Conservation (phyloP, 352 stramenopile genomes). For the Globisporangium spiculum region DNA sequence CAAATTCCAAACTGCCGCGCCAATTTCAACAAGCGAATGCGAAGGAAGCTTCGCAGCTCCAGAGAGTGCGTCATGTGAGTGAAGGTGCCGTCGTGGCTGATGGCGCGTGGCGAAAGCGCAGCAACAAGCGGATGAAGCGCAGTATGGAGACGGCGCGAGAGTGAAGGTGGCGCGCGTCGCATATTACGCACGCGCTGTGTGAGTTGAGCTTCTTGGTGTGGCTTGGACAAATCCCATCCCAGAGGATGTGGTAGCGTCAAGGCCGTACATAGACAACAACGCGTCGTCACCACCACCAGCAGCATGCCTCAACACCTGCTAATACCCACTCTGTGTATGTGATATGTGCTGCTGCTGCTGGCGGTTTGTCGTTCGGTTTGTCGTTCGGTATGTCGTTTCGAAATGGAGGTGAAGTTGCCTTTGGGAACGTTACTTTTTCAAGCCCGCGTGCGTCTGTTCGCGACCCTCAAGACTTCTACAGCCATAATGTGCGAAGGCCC, state of each 20-base stretch:
- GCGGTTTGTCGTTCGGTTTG: neutral
- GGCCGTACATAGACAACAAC: neutral
- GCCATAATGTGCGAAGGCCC: neutral
- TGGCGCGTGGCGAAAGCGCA: neutral
- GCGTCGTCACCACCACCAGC: neutral
- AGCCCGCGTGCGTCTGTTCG: neutral
- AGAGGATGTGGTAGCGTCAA: neutral
- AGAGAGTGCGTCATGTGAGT: neutral
- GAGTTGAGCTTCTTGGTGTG: neutral
- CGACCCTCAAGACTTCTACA: neutral
- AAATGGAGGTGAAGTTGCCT: neutral
- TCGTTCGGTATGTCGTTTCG: neutral
- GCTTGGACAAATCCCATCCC: neutral
- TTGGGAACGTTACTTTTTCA: constrained; percentile 2
- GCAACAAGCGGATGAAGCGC: neutral
- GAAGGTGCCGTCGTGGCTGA: neutral
- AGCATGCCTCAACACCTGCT: neutral
- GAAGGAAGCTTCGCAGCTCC: neutral
- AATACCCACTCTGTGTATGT: neutral
- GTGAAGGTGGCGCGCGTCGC: neutral
- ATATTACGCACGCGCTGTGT: neutral
- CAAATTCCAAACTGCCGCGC: neutral
- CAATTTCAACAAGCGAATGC: neutral
- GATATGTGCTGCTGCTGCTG: neutral
- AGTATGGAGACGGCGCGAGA: neutral